phyloP scores from a whole-genome alignment of 1,139 yeast species.

The Schizosaccharomyces versatilis region DNA sequence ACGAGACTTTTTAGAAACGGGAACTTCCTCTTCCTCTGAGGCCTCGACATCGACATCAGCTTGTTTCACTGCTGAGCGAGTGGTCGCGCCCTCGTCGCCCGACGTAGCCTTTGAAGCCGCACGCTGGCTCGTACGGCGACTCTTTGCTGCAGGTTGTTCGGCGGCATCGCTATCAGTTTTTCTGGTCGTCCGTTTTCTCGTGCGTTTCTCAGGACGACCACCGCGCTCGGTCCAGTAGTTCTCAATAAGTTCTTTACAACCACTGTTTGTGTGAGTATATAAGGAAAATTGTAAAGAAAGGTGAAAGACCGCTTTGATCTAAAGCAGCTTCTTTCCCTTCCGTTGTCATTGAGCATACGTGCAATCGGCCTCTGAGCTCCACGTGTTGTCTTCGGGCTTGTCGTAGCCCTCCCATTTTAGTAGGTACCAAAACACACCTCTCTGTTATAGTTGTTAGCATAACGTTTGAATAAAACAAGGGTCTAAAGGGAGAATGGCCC shows the following conservation, averaged over 20 bases:
- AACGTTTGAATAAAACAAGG: background rate
- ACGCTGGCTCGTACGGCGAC: background rate
- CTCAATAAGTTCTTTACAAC: background rate
- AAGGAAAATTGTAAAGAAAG: background rate
- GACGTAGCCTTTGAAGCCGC: no score
- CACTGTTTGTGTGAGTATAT: background rate
- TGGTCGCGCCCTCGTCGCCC: no score
- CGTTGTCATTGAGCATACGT: background rate
- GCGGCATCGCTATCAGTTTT: background rate
- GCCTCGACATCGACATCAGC: no score
- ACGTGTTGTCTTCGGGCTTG: constrained; percentile 1
- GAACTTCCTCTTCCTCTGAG: no score
- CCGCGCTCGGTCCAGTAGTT: background rate
- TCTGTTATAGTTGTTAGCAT: no score
- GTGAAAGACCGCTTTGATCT: background rate
- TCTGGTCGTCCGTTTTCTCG: background rate
- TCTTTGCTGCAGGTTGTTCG: background rate
- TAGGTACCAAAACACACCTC: background rate
- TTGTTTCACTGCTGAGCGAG: no score
- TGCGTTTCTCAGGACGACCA: background rate
- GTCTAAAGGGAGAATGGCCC: no score
- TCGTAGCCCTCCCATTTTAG: constrained; percentile 4
- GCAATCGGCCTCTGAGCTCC: constrained; percentile 3
- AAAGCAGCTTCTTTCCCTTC: background rate
- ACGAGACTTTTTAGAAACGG: no score